Conservation (phyloP, 805 yeast genomes). For the Wickerhamiella nectarea region DNA sequence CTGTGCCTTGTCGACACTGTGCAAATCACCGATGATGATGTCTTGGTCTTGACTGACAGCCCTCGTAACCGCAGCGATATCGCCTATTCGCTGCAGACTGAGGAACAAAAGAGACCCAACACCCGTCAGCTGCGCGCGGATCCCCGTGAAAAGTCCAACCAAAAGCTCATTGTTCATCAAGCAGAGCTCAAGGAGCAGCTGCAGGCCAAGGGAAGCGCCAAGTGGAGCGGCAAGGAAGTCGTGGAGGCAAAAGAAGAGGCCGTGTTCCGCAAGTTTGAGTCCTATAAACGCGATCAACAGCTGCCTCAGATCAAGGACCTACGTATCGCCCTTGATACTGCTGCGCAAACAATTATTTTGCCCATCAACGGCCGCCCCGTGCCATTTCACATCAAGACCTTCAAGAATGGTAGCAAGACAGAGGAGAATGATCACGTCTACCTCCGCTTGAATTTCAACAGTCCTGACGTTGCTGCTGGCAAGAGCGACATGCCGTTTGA, state of each 20-base stretch:
- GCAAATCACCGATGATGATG: conserved; percentile 48
- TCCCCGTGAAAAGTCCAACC: conserved; percentile 38
- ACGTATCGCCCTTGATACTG: conserved; percentile 74
- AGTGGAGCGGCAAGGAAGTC: conserved; percentile 14
- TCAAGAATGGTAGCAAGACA: conserved; percentile 84
- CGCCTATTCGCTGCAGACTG: conserved; percentile 63
- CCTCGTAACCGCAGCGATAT: conserved; percentile 60
- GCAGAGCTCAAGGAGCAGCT: conserved; percentile 68
- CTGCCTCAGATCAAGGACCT: conserved; percentile 77
- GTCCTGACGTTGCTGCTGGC: conserved; percentile 73
- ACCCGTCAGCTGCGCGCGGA: conserved; percentile 10
- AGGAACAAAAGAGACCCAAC: conserved; percentile 22
- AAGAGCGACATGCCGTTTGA: conserved; percentile 84
- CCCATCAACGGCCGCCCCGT: conserved; percentile 95
- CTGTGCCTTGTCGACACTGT: conserved; percentile 71
- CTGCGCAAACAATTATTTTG: conserved; percentile 73
- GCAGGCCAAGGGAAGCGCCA: conserved; percentile 69
- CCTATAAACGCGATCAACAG: conserved; percentile 86
- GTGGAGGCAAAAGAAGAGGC: conserved; percentile 37
- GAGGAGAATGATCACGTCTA: conserved; percentile 95
- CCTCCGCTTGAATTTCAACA: conserved; percentile 76
- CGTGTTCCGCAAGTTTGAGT: conserved; percentile 84
- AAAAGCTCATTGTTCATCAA: conserved; percentile 73
- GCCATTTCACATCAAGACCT: conserved; percentile 90
- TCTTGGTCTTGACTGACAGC: conserved; percentile 57